Percentiles rank a stretch among this genome's conserved stretches.
These are phyloP conservation scores for Naganishia cerealis DNA, from an alignment of 1,284 basidiomycete genomes.

Conservation along the genomic window DNA sequence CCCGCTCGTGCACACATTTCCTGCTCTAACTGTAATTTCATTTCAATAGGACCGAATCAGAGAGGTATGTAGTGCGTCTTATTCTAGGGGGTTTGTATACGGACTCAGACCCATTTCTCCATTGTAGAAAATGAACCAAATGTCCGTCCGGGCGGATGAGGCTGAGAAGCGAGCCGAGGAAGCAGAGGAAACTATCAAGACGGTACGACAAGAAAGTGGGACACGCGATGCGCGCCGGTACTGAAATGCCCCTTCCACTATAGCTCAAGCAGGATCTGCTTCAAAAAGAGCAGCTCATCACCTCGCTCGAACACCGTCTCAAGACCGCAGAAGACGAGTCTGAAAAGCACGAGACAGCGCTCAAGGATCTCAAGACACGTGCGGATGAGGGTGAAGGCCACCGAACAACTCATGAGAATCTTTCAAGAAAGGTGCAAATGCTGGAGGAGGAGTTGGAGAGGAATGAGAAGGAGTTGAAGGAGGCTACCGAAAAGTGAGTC, in stretches of 20 bases:
- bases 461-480: constrained; percentile 95
- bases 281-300: constrained; percentile 83
- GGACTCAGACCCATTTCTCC: background rate
- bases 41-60: constrained; percentile 59
- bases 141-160: constrained; percentile 83
- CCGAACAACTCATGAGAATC: constrained; percentile 72
- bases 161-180: constrained; percentile 75
- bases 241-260: background rate
- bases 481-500: constrained; percentile 92
- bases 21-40: background rate
- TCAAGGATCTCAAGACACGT: constrained; percentile 69
- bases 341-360: constrained; percentile 72
- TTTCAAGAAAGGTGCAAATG: constrained; percentile 82
- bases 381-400: constrained; percentile 72
- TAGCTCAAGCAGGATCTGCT: constrained; percentile 73
- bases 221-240: background rate
- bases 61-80: constrained; percentile 53
- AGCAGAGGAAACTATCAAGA: constrained; percentile 84
- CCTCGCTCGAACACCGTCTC: constrained; percentile 78
- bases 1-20: background rate
- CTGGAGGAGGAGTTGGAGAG: constrained; percentile 94
- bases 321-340: constrained; percentile 69
- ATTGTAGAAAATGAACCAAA: constrained; percentile 59
- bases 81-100: background rate
- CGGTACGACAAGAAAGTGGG: constrained; percentile 44